Percentiles rank a stretch among this genome's conserved stretches.
Conservation (phyloP, 2,329 filamentous ascomycete species). For the Coniochaeta hoffmannii region DNA sequence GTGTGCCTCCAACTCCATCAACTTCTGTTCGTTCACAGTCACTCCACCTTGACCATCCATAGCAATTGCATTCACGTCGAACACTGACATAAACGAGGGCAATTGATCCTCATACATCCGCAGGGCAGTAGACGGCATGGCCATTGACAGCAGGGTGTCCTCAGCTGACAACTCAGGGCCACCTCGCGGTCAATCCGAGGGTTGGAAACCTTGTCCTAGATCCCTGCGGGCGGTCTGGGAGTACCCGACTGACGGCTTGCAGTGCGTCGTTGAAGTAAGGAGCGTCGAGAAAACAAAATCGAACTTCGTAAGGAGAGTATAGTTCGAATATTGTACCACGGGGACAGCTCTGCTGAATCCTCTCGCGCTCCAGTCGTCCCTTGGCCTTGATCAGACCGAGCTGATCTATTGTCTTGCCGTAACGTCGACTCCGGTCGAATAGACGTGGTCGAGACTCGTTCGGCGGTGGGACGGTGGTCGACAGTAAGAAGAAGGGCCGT, state of each 20-base stretch:
- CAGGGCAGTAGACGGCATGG: slow-evolving; percentile 56
- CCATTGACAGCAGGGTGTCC: slow-evolving; percentile 15
- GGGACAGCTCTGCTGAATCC: slow-evolving; percentile 50
- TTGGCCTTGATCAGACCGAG: neutral
- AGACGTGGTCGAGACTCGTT: neutral
- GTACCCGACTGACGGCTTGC: neutral
- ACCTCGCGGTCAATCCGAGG: neutral
- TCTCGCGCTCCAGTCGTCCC: slow-evolving; percentile 6
- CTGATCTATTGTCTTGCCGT: neutral
- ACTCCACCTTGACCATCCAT: slow-evolving; percentile 47
- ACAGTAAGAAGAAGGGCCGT: neutral
- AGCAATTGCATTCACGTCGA: slow-evolving; percentile 54
- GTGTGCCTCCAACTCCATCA: slow-evolving; percentile 38
- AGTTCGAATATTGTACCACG: slow-evolving; percentile 9
- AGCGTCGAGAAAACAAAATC: slow-evolving; percentile 9
- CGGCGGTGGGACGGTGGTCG: neutral
- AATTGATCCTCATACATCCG: slow-evolving; percentile 62
- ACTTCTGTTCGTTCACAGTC: slow-evolving; percentile 45
- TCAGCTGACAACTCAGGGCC: neutral
- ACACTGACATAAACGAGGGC: slow-evolving; percentile 71
- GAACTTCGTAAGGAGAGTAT: slow-evolving; percentile 7
- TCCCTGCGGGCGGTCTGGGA: neutral
- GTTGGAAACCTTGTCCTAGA: neutral
- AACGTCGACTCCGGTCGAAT: neutral
- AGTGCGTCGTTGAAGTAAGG: slow-evolving; percentile 4